Evolutionary conservation across 768 basidiomycete species (phyloP), one percentile per base, ranked within the genome.

Genomic region (Pulveroboletus ravenelii): DNA sequence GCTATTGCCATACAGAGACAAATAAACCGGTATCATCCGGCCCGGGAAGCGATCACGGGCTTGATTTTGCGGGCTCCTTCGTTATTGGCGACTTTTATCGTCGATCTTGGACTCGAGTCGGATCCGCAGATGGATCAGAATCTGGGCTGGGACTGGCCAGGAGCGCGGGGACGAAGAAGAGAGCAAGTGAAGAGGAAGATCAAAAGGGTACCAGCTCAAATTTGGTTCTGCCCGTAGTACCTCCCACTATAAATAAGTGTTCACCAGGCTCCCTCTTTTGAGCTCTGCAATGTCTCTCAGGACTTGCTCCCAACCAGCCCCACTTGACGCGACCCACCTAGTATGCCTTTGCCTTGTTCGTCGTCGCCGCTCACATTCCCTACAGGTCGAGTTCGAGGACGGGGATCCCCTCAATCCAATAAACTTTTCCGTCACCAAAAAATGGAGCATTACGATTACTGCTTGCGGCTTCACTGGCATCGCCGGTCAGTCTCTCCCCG

Each of bases 361-460:
- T 36, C 45, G 23, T 45, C 46, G 20, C 12, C 23, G 35, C 55
- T 55, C 35, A 54, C 38, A 9, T 18, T 32, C 10, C 15, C 27
- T 20, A 6, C 46, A 76, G 74, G 68, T 76, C 18, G 73, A 77
- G 30, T 77, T 73, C 25, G 65, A 69, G 37, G 54, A 63, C 15
- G 63, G 55, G 5, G 77, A 78, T 51, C 18, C 49, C 6, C 65
- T 72, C 27, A 71, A 78, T 52, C 76, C 77, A n/a, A 20, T 59
- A 17, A 70, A 70, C 47, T 77, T 73, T 50, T 60, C 70, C 13
- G 41, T 53, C 4, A 51, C 60, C 2, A 70, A 59, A 51, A 79
- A 78, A 68, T 79, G 78, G 72, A 54, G 55, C 20, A 68, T 74
- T 37, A 73, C 72, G 0, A 42, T 70, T 20, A 64, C 59, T 29